These are phyloP conservation scores for Cajanus cajan DNA, from an alignment of 306 rosid genomes.

Conservation along the genomic window DNA sequence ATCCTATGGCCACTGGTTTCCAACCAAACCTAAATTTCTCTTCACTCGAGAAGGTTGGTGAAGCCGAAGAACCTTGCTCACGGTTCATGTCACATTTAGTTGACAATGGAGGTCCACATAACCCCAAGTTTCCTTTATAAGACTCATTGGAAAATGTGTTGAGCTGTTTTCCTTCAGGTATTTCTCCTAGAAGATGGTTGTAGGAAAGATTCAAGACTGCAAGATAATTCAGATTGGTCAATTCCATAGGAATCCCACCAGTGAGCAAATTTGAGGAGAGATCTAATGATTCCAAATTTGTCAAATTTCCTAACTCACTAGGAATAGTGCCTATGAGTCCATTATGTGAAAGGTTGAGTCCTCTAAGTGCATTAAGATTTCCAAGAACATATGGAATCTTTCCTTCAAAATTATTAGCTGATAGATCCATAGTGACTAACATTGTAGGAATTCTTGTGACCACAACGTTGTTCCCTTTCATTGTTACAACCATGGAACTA, in stretches of 20 bases:
- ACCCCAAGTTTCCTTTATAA: conserved; percentile 26
- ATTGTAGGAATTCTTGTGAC: neutral
- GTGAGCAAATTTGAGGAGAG: conserved; percentile 37
- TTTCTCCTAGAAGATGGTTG: conserved; percentile 28
- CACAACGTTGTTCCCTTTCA: neutral
- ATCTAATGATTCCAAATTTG: conserved; percentile 37
- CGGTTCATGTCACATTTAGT: neutral
- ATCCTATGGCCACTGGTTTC: too few relatives aligned
- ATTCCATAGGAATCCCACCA: conserved; percentile 21
- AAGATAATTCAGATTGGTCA: conserved; percentile 15
- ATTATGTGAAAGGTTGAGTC: conserved; percentile 38
- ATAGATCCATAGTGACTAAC: too few relatives aligned
- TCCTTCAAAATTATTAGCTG: too few relatives aligned
- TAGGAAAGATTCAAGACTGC: conserved; percentile 28
- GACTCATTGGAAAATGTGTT: too few relatives aligned
- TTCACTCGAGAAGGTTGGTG: neutral
- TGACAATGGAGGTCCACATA: conserved; percentile 42
- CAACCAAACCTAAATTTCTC: neutral
- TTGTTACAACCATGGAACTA: neutral
- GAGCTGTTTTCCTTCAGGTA: too few relatives aligned
- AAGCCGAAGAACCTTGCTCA: neutral
- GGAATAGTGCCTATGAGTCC: conserved; percentile 38
- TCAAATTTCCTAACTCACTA: conserved; percentile 17
- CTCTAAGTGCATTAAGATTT: conserved; percentile 5
- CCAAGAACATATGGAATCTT: conserved; percentile 38